Percentiles rank a stretch among this genome's conserved stretches.
Conservation (phyloP, 1,284 basidiomycete species). For the Xanthoconium separans region DNA sequence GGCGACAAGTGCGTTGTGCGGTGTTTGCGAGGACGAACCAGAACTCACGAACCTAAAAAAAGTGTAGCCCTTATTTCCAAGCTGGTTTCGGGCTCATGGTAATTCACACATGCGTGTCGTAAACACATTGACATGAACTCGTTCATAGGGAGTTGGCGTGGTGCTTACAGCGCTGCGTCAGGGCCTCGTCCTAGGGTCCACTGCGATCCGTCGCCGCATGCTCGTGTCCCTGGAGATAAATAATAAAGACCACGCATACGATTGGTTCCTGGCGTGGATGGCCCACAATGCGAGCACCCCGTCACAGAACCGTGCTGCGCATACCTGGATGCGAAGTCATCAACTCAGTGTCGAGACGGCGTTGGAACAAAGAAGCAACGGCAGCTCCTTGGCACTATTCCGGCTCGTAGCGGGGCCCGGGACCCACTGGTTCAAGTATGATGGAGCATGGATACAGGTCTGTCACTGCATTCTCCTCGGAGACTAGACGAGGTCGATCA, state of each 20-base stretch:
- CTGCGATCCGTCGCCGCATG: constrained; percentile 82
- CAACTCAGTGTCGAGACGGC: constrained; percentile 94
- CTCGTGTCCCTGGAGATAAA: constrained; percentile 96
- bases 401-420: constrained; percentile 95
- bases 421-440: constrained; percentile 90
- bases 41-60: constrained; percentile 31
- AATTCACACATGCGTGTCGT: constrained; percentile 20
- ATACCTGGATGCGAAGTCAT: constrained; percentile 74
- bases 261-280: constrained; percentile 99
- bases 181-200: constrained; percentile 67
- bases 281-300: constrained; percentile 55
- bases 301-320: constrained; percentile 32
- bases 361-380: constrained; percentile 86
- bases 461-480: constrained; percentile 29
- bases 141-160: constrained; percentile 78
- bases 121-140: constrained; percentile 8
- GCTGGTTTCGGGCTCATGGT: constrained; percentile 97
- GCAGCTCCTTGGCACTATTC: constrained; percentile 84
- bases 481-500: constrained; percentile 2
- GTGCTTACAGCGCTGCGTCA: constrained; percentile 75
- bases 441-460: constrained; percentile 94
- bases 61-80: constrained; percentile 88
- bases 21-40: neutral
- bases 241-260: constrained; percentile 92
- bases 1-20: constrained; percentile 35